phyloP scores from a whole-genome alignment of 139 green algal species.

The Coelastrella sp. region DNA sequence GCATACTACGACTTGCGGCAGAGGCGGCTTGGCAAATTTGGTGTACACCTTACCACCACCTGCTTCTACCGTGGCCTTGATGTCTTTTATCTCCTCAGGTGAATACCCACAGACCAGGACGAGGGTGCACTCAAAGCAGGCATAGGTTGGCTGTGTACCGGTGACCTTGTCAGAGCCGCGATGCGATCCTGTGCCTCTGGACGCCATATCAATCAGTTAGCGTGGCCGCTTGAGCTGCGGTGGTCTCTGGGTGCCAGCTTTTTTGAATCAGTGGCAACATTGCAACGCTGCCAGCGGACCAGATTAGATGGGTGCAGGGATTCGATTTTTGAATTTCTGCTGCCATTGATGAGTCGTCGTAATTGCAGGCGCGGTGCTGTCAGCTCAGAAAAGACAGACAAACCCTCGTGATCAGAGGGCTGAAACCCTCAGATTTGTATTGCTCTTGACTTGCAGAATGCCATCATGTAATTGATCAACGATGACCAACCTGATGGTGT shows the following conservation, averaged over 20 bases:
- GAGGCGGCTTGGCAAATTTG: neutral
- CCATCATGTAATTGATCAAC: too few relatives aligned
- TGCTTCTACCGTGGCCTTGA: neutral
- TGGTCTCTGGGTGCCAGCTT: neutral
- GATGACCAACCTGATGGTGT: too few relatives aligned
- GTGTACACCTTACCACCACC: neutral
- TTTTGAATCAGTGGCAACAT: neutral
- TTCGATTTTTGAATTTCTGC: too few relatives aligned
- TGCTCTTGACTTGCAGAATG: too few relatives aligned
- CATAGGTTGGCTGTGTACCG: constrained; percentile 12
- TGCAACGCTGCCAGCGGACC: too few relatives aligned
- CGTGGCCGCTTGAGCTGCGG: too few relatives aligned
- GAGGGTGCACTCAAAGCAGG: constrained; percentile 33
- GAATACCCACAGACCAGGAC: constrained; percentile 26
- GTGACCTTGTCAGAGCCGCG: neutral
- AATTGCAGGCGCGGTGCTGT: too few relatives aligned
- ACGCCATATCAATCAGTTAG: neutral
- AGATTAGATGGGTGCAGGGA: neutral
- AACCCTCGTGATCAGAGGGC: too few relatives aligned
- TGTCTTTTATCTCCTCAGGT: neutral
- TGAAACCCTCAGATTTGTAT: too few relatives aligned
- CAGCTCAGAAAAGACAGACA: too few relatives aligned
- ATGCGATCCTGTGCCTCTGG: neutral
- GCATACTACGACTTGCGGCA: constrained; percentile 31
- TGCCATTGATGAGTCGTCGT: too few relatives aligned